Conservation (phyloP, 352 stramenopile species). For the Globisporangium apiculatum region DNA sequence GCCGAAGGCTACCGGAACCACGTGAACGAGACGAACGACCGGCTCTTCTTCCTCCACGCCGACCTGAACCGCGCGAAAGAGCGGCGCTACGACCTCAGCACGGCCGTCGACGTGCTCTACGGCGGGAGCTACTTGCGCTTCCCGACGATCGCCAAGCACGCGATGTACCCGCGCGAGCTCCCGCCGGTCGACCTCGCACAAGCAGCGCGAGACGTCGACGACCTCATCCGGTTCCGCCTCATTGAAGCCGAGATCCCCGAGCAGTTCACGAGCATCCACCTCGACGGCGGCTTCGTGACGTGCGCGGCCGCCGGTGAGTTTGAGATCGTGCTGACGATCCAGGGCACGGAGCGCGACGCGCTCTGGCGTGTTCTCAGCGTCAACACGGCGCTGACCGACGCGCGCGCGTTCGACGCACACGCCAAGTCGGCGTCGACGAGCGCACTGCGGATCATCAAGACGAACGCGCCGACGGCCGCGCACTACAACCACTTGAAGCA, state of each 20-base stretch:
- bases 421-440: slow-evolving; percentile 52
- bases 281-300: slow-evolving; percentile 74
- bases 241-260: slow-evolving; percentile 76
- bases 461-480: slow-evolving; percentile 51
- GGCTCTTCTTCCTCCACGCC: slow-evolving; percentile 81
- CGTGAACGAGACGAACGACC: slow-evolving; percentile 77
- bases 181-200: slow-evolving; percentile 50
- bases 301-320: slow-evolving; percentile 74
- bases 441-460: slow-evolving; percentile 69
- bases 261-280: slow-evolving; percentile 71
- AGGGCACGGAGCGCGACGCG: slow-evolving; percentile 67
- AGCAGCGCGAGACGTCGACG: slow-evolving; percentile 55
- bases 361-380: slow-evolving; percentile 79
- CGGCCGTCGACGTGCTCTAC: slow-evolving; percentile 75
- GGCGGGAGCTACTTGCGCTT: slow-evolving; percentile 69
- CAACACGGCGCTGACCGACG: slow-evolving; percentile 65
- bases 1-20: slow-evolving; percentile 64
- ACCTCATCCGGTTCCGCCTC: slow-evolving; percentile 77
- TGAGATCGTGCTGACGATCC: slow-evolving; percentile 78
- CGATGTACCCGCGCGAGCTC: slow-evolving; percentile 62
- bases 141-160: slow-evolving; percentile 64
- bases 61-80: slow-evolving; percentile 79
- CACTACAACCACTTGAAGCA: slow-evolving; percentile 85
- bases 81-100: slow-evolving; percentile 73
- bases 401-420: slow-evolving; percentile 45